phyloP scores from a whole-genome alignment of 2,329 filamentous ascomycete genomes.

The Talaromyces atroroseus region DNA sequence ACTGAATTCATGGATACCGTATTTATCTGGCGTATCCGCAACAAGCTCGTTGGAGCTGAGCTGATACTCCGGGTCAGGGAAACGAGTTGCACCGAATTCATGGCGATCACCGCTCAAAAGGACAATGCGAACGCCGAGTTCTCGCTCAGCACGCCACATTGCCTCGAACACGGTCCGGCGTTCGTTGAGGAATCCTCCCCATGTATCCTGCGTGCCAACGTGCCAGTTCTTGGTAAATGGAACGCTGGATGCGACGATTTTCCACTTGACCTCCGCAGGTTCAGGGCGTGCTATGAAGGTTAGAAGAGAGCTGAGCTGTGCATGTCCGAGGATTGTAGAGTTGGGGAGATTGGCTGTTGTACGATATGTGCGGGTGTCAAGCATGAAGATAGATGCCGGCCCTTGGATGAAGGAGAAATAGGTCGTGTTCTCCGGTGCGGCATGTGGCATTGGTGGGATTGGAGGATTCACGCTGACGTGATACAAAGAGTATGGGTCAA shows the following conservation, averaged over 20 bases:
- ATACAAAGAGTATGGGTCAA: constrained; percentile 82
- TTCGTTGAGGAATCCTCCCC: constrained; percentile 85
- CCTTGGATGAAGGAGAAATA: constrained; percentile 90
- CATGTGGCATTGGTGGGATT: constrained; percentile 43
- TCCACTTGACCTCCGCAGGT: constrained; percentile 79
- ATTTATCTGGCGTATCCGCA: constrained; percentile 17
- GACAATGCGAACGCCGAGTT: constrained; percentile 68
- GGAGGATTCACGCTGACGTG: constrained; percentile 83
- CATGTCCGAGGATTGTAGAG: constrained; percentile 81
- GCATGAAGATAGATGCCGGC: constrained; percentile 87
- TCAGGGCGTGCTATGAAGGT: constrained; percentile 68
- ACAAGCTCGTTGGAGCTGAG: constrained; percentile 16
- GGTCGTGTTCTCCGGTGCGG: constrained; percentile 56
- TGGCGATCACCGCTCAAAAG: constrained; percentile 90
- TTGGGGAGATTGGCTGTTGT: constrained; percentile 46
- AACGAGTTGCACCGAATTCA: constrained; percentile 86
- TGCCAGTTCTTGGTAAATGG: constrained; percentile 98
- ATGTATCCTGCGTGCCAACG: constrained; percentile 81
- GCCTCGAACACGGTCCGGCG: constrained; percentile 73
- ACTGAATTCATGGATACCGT: constrained; percentile 75
- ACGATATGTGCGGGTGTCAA: constrained; percentile 85
- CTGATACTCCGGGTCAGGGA: constrained; percentile 44
- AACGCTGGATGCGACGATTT: constrained; percentile 82
- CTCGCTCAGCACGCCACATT: constrained; percentile 80
- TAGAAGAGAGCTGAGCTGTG: constrained; percentile 74